Base-by-base conservation (phyloP, 306 rosid genomes). In the Cyclanthera cordifolia region DNA sequence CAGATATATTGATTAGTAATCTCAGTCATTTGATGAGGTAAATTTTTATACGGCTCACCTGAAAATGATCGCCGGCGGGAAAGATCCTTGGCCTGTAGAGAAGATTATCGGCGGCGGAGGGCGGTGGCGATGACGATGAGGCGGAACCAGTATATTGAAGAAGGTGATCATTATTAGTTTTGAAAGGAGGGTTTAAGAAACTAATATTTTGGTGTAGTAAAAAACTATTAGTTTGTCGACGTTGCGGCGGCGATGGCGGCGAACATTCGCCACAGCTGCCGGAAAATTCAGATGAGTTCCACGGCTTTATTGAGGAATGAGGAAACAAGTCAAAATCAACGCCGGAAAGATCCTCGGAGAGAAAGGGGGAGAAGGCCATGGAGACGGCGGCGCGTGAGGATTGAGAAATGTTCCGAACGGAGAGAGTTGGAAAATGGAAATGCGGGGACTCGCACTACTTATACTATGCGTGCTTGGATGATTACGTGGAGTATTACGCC, bases 401-500 rank as follows among this genome's bases (percentile, higher is more conserved):
- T 19, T 5, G 39, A 20, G 51, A 57, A 46, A 7, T 41, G 67
- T 37, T 24, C 30, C 30, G 63, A 52, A 54, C 30, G n/a, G n/a
- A n/a, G 66, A 39, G 27, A 45, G 56, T 39, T 16, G 75, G 25
- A 14, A 63, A 15, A 43, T 65, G 19, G 20, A 14, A 21, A 65
- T 45, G 52, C 14, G 53, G 23, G 53, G 70, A 65, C 21, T n/a
- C n/a, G n/a, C n/a, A n/a, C n/a, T 65, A 65, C 70, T 65, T 65
- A 65, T 65, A 68, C 4, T 50, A 54, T 12, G 72, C 47, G 73
- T 70, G 28, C 71, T 45, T 8, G 63, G 67, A 54, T 4, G 54
- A 25, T 86, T 93, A 85, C 85, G 91, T 79, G 91, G 81, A 76
- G 8, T 69, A 64, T 91, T 86, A 85, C 77, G 88, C 81, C 81